Evolutionary conservation across 2,329 filamentous ascomycete species (phyloP), one percentile per base, ranked within the genome.

Genomic region (Aspergillus vadensis): DNA sequence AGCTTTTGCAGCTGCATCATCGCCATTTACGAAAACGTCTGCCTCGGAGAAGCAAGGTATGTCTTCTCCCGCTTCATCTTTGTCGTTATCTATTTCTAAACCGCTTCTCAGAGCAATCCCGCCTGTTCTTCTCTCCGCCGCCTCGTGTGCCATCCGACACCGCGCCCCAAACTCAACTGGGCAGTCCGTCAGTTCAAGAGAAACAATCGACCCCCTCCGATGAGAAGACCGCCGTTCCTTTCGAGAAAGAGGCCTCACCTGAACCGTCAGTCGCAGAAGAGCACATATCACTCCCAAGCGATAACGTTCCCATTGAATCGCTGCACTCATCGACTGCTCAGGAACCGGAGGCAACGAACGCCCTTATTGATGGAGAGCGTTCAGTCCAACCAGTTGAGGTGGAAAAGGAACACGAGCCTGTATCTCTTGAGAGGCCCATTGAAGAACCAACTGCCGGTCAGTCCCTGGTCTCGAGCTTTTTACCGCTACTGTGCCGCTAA

Each of bases 11-110:
- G 23, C 47, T n/a, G 7, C 53, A 14, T 32, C 49, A 9, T 21
- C 53, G 32, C 55, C 60, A 1, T 32, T 55, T 27, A 21, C 58
- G 21, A 21, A 52, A 14, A 19, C 49, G 6, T 61, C 60, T 36
- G 52, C 48, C 21, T 41, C 64, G 41, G 48, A 52, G 7, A 61
- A 60, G 25, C 39, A 64, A 23, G 66, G 66, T 67, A 63, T 21
- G 61, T 44, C n/a, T 23, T 14, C 25, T 49, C 8, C 1, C n/a
- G 50, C 17, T n/a, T 7, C 36, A 17, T 10, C 2, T 10, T 7
- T 14, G 9, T 10, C 38, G 50, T 17, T 14, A 2, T 6, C 27
- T 7, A 10, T n/a, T 12, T 55, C 53, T 63, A 58, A 58, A 67
- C 32, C n/a, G 19, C 12, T 4, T 39, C 43, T 12, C 27, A 64